These are phyloP conservation scores for Bjerkandera adusta DNA, from an alignment of 1,284 basidiomycete species.

Conservation along the genomic window DNA sequence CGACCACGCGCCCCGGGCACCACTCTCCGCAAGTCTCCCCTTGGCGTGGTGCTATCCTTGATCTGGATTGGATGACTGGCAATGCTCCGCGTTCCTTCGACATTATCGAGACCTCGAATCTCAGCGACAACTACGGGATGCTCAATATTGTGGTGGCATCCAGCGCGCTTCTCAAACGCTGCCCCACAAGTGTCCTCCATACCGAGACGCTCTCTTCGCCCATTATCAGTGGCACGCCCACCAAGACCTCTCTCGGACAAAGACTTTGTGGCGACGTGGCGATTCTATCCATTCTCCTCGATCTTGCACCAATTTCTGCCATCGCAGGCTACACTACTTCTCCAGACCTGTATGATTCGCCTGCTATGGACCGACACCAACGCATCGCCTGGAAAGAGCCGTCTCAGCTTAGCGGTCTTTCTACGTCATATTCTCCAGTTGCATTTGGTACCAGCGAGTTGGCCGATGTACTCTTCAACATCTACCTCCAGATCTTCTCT, in stretches of 20 bases:
- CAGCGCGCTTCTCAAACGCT: conserved; percentile 33
- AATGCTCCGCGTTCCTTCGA: conserved; percentile 42
- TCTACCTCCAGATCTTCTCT: conserved; percentile 50
- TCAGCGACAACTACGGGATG: conserved; percentile 47
- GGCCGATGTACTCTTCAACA: conserved; percentile 38
- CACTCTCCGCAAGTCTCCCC: no score
- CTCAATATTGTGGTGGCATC: conserved; percentile 45
- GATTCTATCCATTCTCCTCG: conserved; percentile 40
- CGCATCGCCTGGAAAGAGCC: conserved; percentile 40
- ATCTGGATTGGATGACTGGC: background rate
- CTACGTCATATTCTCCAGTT: background rate
- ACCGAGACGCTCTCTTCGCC: conserved; percentile 37
- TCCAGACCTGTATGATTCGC: conserved; percentile 42
- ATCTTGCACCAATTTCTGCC: conserved; percentile 38
- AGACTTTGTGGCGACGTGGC: conserved; percentile 39
- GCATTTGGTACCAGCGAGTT: conserved; percentile 30
- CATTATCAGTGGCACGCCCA: conserved; percentile 31
- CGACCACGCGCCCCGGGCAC: conserved; percentile 14
- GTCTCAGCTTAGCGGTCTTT: conserved; percentile 11
- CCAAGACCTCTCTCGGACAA: no score
- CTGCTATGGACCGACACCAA: conserved; percentile 38
- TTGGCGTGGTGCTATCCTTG: conserved; percentile 34
- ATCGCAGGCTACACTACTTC: conserved; percentile 40
- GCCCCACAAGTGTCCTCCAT: conserved; percentile 33
- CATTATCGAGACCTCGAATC: conserved; percentile 53